These are phyloP conservation scores for Nannochloropsis oceanica DNA, from an alignment of 108 stramenopile species.

Conservation along the genomic window DNA sequence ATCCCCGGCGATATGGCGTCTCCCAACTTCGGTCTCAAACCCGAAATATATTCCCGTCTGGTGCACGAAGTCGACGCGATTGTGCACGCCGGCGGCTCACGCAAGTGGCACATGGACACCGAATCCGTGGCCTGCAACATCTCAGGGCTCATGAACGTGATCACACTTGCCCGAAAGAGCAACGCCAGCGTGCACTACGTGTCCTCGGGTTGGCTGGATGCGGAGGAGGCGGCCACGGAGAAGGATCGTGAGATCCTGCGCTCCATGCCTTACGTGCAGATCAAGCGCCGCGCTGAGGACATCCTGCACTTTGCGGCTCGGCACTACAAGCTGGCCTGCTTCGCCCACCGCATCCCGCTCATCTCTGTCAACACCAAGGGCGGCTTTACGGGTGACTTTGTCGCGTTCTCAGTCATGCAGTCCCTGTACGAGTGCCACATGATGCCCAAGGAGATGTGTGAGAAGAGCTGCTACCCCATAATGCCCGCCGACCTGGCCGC, in stretches of 20 bases:
- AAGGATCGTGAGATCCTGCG: not conserved
- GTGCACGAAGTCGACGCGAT: not conserved
- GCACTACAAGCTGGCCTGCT: not conserved
- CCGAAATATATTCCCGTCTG: not conserved
- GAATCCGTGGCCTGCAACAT: not conserved
- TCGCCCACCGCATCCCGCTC: not conserved
- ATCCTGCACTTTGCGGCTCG: not conserved
- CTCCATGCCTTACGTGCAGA: not conserved
- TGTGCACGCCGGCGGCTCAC: not conserved
- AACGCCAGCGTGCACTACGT: not conserved
- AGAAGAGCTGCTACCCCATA: not conserved
- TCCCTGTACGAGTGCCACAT: not conserved
- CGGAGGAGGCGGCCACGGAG: not conserved
- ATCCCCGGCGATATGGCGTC: not conserved
- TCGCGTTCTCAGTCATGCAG: not conserved
- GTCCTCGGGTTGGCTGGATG: not conserved
- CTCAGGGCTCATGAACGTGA: not conserved
- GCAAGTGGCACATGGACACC: not conserved
- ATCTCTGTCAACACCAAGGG: not conserved
- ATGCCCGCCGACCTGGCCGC: not conserved
- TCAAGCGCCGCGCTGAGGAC: not conserved
- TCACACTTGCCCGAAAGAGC: not conserved
- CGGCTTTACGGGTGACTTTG: not conserved
- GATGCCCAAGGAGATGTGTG: not conserved
- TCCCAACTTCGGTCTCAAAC: not conserved